These are phyloP conservation scores for Posidonia australis DNA, from an alignment of 106 monocot species.

Conservation along the genomic window DNA sequence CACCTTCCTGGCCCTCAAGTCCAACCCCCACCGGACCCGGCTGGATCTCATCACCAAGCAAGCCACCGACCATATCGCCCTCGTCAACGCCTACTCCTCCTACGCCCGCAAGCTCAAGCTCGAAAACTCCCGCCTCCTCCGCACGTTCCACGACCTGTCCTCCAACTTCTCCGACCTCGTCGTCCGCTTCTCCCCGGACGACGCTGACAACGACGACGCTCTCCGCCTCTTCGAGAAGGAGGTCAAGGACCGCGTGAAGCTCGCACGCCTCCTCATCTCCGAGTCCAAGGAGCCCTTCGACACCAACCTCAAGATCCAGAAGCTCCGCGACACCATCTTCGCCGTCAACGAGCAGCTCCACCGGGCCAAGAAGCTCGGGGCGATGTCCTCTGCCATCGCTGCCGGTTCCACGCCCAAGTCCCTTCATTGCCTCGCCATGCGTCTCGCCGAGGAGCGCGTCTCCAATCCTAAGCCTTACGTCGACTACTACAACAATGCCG, in stretches of 20 bases:
- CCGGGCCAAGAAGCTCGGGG: constrained; percentile 44
- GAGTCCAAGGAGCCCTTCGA: constrained; percentile 91
- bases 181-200: constrained; percentile 22
- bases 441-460: constrained; percentile 56
- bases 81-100: constrained; percentile 68
- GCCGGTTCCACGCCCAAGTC: constrained; percentile 75
- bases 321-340: constrained; percentile 86
- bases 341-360: constrained; percentile 73
- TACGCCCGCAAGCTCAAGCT: constrained; percentile 66
- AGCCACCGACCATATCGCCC: constrained; percentile 58
- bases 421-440: constrained; percentile 80
- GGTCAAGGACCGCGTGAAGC: constrained; percentile 62
- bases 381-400: constrained; percentile 37
- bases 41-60: constrained; percentile 56
- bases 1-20: constrained; percentile 29
- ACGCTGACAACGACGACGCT: constrained; percentile 32
- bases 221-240: constrained; percentile 67
- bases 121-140: constrained; percentile 49
- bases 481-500: constrained; percentile 2
- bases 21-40: constrained; percentile 40
- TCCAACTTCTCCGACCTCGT: constrained; percentile 35
- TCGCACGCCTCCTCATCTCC: constrained; percentile 48
- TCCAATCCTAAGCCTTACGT: constrained; percentile 37
- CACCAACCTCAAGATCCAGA: constrained; percentile 98
- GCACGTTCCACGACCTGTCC: constrained; percentile 34